A percentile compares a stretch with the other conserved stretches of the same genome.
Conservation (phyloP, 2,329 filamentous ascomycete genomes). For the Apiospora malaysiana region DNA sequence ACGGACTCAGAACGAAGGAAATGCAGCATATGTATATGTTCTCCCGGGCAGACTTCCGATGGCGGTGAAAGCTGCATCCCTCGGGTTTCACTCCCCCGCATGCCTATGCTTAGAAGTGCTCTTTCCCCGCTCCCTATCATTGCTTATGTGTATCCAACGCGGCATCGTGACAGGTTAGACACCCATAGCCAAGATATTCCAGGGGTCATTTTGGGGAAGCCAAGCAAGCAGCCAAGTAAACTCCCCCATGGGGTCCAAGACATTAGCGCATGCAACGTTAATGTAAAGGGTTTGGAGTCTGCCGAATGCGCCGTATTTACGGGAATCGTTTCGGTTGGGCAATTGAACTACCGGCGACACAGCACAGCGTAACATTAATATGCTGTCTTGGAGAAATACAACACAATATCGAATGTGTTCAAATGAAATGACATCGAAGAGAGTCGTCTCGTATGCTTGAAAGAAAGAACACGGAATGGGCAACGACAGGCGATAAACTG, state of each 20-base stretch:
- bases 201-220: neutral
- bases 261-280: constrained; percentile 4
- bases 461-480: neutral
- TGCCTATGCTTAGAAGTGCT: neutral
- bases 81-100: constrained; percentile 10
- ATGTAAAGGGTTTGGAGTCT: neutral
- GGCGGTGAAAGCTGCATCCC: neutral
- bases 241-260: neutral
- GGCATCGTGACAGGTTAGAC: neutral
- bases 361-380: neutral
- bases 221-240: constrained; percentile 1
- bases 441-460: neutral
- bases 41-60: neutral
- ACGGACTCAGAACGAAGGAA: too few relatives aligned
- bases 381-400: neutral
- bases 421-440: neutral
- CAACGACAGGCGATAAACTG: neutral
- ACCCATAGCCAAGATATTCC: neutral
- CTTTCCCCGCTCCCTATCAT: neutral
- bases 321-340: neutral
- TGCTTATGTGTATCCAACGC: neutral
- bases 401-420: neutral
- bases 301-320: neutral
- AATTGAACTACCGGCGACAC: neutral
- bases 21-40: neutral